These are phyloP conservation scores for Boletus sp. DNA, from an alignment of 768 basidiomycete genomes.

Conservation along the genomic window DNA sequence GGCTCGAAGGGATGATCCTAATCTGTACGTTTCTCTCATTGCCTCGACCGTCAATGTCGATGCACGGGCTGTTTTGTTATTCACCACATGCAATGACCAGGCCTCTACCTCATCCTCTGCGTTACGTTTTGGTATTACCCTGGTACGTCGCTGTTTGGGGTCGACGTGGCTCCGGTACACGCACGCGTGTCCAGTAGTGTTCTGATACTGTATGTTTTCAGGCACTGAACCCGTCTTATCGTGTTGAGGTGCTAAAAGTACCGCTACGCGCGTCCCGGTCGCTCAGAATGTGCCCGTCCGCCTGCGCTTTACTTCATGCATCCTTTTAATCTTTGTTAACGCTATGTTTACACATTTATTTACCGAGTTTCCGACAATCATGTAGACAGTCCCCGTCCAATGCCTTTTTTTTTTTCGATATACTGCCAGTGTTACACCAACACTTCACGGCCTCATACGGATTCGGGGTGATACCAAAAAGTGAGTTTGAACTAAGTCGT, in stretches of 20 bases:
- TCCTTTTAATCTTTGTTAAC: too few relatives aligned
- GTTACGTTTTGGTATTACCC: slow-evolving; percentile 45
- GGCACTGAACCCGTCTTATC: too few relatives aligned
- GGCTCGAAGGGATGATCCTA: slow-evolving; percentile 86
- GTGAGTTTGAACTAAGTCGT: not conserved
- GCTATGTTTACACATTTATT: too few relatives aligned
- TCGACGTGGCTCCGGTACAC: too few relatives aligned
- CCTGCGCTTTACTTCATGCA: too few relatives aligned
- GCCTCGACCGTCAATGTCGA: too few relatives aligned
- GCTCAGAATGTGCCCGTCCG: too few relatives aligned
- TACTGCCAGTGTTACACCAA: not conserved
- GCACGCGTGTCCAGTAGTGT: not conserved
- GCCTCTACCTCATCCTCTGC: slow-evolving; percentile 54
- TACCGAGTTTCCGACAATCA: too few relatives aligned
- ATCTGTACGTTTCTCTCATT: slow-evolving; percentile 43
- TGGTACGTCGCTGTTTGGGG: too few relatives aligned
- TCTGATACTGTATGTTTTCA: not conserved
- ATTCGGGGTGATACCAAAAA: not conserved
- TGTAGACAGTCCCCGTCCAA: too few relatives aligned
- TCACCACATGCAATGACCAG: slow-evolving; percentile 24
- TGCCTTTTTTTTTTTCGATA: not conserved
- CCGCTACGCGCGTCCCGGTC: too few relatives aligned
- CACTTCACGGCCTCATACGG: not conserved
- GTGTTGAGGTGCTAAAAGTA: too few relatives aligned
- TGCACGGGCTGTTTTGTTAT: not conserved